These are phyloP conservation scores for Amanita muscaria DNA, from an alignment of 768 basidiomycete species.

Conservation along the genomic window DNA sequence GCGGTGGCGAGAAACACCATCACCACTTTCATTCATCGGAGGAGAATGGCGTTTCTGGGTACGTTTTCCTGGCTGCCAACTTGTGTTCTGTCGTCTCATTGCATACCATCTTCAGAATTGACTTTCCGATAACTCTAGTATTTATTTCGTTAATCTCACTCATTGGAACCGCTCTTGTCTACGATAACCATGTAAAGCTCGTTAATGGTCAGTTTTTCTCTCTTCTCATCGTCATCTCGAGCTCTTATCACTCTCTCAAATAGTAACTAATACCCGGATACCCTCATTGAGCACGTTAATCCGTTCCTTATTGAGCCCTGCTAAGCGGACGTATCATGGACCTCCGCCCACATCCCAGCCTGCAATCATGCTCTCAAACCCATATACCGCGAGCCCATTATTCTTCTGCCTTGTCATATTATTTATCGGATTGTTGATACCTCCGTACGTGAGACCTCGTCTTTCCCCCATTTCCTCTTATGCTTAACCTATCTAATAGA, in stretches of 20 bases:
- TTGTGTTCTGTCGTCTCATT: not conserved
- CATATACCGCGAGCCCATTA: slow-evolving; percentile 62
- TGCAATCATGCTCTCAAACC: slow-evolving; percentile 52
- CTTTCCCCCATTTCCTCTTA: not conserved
- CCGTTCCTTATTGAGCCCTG: slow-evolving; percentile 33
- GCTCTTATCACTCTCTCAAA: not conserved
- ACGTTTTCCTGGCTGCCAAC: slow-evolving; percentile 8
- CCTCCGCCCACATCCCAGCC: slow-evolving; percentile 28
- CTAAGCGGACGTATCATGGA: slow-evolving; percentile 22
- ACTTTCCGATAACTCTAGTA: slow-evolving; percentile 55
- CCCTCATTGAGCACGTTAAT: slow-evolving; percentile 43
- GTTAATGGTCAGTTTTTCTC: slow-evolving; percentile 43
- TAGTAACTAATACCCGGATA: slow-evolving; percentile 57
- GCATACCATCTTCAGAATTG: slow-evolving; percentile 53
- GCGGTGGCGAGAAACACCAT: slow-evolving; percentile 43
- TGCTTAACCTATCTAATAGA: slow-evolving; percentile 14
- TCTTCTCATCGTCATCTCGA: not conserved
- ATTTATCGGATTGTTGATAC: slow-evolving; percentile 40
- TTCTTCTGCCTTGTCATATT: slow-evolving; percentile 49
- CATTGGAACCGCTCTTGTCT: slow-evolving; percentile 45
- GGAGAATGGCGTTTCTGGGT: slow-evolving; percentile 42
- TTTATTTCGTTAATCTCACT: slow-evolving; percentile 50
- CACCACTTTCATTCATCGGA: slow-evolving; percentile 45
- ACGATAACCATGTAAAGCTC: slow-evolving; percentile 56
- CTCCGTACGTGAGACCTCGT: slow-evolving; percentile 41